Evolutionary conservation across 495 filamentous ascomycete genomes (phyloP), one percentile per base, ranked within the genome.

Genomic region (Penicillium bovifimosum): DNA sequence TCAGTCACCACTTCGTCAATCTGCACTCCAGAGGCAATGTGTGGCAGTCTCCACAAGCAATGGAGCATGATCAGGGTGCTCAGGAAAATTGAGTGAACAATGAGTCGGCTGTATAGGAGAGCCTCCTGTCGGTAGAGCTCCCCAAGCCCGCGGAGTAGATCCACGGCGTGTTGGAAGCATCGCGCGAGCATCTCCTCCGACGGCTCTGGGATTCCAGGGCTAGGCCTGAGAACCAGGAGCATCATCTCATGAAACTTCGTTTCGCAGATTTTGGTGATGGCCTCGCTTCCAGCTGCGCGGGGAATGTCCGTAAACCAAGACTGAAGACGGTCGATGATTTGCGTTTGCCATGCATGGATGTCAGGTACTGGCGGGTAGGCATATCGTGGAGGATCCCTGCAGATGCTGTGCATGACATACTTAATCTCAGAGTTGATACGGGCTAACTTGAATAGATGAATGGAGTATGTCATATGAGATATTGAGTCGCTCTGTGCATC

Each of bases 361-460:
- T 77, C 70, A 7, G 55, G 56, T 2, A 74, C 46, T 1, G 65
- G 64, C 4, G 74, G 74, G 32, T 67, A 70, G 3, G 73, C 69
- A 40, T 76, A 74, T 10, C 52, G 60, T 4, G 72, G 72, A 6
- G 60, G 51, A 10, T 68, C 65, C 33, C 69, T 64, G 50, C 61
- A 66, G 41, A 76, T 63, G 46, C 72, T 73, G 40, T 76, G 70
- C 63, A 73, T 70, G 38, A 76, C 58, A 46, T 76, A 77, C 60
- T 77, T 77, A 31, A 76, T 77, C 46, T 76, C 73, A 1, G 73
- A 77, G 43, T 76, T 76, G 14, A 76, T 47, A 11, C 62, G 58
- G 4, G 75, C 66, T 1, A 76, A 53, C 41, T 63, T 69, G 57
- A 76, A 74, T 0, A 78, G 52, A 44, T 74, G 74, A 29, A 76